A percentile compares a stretch with the other conserved stretches of the same genome.
These are phyloP conservation scores for Microdochium paspali DNA, from an alignment of 2,329 filamentous ascomycete species.

Conservation along the genomic window DNA sequence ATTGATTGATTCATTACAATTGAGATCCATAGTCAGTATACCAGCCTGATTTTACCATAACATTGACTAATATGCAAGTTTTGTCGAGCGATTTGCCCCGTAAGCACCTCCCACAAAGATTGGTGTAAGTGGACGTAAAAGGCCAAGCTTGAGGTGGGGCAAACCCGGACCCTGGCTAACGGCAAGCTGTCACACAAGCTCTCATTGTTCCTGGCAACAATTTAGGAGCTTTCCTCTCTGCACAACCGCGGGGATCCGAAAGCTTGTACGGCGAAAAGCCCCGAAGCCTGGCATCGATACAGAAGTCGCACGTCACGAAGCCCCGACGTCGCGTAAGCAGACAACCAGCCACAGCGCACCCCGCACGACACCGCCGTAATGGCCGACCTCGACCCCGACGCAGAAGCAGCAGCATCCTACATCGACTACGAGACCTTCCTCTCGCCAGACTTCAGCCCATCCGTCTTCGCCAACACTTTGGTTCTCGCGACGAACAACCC, in stretches of 20 bases:
- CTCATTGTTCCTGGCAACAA: background rate
- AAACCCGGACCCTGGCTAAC: background rate
- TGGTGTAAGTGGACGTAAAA: too few species aligned
- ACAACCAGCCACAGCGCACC: background rate
- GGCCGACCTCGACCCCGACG: conserved; percentile 11
- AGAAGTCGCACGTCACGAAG: too few species aligned
- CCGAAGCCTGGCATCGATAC: too few species aligned
- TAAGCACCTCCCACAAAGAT: too few species aligned
- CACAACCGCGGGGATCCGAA: background rate
- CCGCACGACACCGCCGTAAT: background rate
- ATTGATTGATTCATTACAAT: too few species aligned
- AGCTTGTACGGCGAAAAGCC: too few species aligned
- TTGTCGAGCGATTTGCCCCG: too few species aligned
- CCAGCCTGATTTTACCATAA: too few species aligned
- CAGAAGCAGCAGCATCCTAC: conserved; percentile 59
- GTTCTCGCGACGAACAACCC: conserved; percentile 88
- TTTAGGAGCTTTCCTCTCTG: background rate
- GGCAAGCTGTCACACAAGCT: background rate
- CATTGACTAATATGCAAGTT: too few species aligned
- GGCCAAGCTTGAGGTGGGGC: background rate
- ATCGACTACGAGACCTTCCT: conserved; percentile 94
- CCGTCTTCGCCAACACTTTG: conserved; percentile 78
- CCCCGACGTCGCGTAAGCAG: too few species aligned
- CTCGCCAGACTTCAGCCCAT: conserved; percentile 69
- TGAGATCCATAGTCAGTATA: too few species aligned